Conservation (phyloP, 257 asterid genomes). For the Solanum clarkiae region DNA sequence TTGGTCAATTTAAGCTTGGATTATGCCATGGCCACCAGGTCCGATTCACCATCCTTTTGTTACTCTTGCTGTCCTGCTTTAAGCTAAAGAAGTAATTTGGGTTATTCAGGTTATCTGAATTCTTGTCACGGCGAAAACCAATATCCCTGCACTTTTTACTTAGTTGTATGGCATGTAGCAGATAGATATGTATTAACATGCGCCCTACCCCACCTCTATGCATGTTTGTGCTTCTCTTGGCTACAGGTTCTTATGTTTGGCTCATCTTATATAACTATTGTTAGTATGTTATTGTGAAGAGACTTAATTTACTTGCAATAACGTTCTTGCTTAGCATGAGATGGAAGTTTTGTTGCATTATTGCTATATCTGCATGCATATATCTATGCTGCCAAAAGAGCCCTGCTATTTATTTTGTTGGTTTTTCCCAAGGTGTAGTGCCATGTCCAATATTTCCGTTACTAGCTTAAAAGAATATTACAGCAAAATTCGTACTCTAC, state of each 20-base stretch:
- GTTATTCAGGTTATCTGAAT: background rate
- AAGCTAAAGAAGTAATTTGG: background rate
- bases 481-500: background rate
- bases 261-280: background rate
- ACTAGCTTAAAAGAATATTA: background rate
- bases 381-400: background rate
- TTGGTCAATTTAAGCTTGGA: constrained; percentile 95
- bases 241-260: background rate
- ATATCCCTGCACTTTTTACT: background rate
- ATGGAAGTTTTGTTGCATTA: background rate
- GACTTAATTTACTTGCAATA: background rate
- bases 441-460: background rate
- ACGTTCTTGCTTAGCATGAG: background rate
- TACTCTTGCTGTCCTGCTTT: background rate
- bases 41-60: background rate
- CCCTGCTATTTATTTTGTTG: background rate
- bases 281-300: background rate
- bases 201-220: background rate
- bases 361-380: too few species aligned
- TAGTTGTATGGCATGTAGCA: background rate
- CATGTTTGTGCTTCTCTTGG: background rate
- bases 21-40: constrained; percentile 99
- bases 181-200: background rate
- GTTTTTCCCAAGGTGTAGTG: background rate
- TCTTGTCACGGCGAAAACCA: background rate